A percentile compares a stretch with the other conserved stretches of the same genome.
Conservation (phyloP, 805 yeast genomes). For the Scheffersomyces spartinae region DNA sequence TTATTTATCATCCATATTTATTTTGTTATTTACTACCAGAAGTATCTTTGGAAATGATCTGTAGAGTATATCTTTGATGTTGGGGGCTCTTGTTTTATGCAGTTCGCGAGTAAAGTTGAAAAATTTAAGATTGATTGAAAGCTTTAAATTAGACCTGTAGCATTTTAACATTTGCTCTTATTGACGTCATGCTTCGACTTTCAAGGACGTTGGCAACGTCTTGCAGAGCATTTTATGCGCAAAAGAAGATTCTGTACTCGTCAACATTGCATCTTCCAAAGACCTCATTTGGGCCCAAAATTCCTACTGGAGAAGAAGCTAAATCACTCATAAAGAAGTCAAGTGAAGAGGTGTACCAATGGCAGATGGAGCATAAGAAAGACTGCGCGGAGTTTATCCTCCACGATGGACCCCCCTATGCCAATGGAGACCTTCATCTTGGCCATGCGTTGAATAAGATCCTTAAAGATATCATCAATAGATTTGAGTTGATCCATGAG, state of each 20-base stretch:
- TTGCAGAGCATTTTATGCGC: too few species aligned
- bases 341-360: constrained; percentile 48
- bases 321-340: constrained; percentile 33
- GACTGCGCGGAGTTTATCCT: constrained; percentile 36
- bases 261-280: constrained; percentile 52
- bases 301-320: constrained; percentile 40
- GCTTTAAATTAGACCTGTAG: too few species aligned
- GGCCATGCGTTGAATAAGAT: constrained; percentile 91
- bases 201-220: too few species aligned
- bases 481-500: constrained; percentile 48
- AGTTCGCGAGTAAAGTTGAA: too few species aligned
- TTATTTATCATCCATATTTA: too few species aligned
- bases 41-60: too few species aligned
- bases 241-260: constrained; percentile 33
- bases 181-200: too few species aligned
- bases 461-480: constrained; percentile 71
- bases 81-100: too few species aligned
- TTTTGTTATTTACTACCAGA: too few species aligned
- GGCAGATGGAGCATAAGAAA: constrained; percentile 35
- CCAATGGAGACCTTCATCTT: constrained; percentile 86
- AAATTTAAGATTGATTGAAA: too few species aligned
- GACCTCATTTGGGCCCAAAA: constrained; percentile 39
- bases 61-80: too few species aligned
- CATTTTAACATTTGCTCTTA: too few species aligned
- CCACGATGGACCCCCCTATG: constrained; percentile 98